phyloP scores from a whole-genome alignment of 257 asterid genomes.

The Buddleja alternifolia region DNA sequence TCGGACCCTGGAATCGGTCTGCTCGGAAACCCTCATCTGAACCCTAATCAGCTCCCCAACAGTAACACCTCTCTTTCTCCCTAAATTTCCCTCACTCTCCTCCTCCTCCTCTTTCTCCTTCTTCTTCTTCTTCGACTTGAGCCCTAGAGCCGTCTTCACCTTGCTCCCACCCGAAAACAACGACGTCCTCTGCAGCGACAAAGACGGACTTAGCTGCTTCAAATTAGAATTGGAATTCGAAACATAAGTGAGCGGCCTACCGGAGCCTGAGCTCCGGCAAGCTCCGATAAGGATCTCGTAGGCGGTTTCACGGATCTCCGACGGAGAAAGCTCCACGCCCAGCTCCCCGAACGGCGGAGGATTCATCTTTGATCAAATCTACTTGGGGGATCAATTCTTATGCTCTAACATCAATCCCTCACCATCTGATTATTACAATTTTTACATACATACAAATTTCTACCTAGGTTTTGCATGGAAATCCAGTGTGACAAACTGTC shows the following conservation, averaged over 20 bases:
- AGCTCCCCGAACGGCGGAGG: slow-evolving; percentile 83
- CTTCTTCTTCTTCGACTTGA: slow-evolving; percentile 54
- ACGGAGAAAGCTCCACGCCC: slow-evolving; percentile 54
- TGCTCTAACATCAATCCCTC: no score
- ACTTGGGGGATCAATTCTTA: neutral
- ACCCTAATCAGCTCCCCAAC: slow-evolving; percentile 78
- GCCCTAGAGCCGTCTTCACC: slow-evolving; percentile 79
- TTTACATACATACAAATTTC: no score
- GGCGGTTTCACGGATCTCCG: slow-evolving; percentile 90
- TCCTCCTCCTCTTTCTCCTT: slow-evolving; percentile 23
- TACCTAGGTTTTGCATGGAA: no score
- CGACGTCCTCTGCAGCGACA: slow-evolving; percentile 45
- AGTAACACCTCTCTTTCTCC: slow-evolving; percentile 34
- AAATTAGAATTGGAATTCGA: slow-evolving; percentile 46
- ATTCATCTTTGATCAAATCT: slow-evolving; percentile 29
- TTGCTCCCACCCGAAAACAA: slow-evolving; percentile 56
- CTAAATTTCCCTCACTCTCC: slow-evolving; percentile 26
- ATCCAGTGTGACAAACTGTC: no score
- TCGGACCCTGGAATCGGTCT: slow-evolving; percentile 78
- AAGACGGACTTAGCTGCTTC: slow-evolving; percentile 37
- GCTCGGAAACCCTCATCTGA: slow-evolving; percentile 88
- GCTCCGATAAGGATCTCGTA: slow-evolving; percentile 86
- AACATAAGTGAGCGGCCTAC: slow-evolving; percentile 70
- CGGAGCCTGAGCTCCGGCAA: slow-evolving; percentile 72
- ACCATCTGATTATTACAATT: no score